phyloP scores from a whole-genome alignment of 2,329 filamentous ascomycete species.

The Tetracladium maxilliforme region DNA sequence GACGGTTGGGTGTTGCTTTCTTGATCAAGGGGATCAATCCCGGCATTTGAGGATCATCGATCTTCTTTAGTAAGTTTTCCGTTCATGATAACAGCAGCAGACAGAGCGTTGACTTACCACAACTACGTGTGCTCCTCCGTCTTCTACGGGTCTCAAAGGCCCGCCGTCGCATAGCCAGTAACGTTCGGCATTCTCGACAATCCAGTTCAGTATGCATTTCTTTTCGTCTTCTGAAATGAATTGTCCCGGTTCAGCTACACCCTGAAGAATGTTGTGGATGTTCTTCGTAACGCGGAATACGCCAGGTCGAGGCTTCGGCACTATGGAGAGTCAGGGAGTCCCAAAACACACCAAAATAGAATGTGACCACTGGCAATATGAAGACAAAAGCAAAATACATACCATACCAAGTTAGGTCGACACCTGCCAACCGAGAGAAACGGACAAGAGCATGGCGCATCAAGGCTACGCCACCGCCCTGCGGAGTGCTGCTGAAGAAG shows the following conservation, averaged over 20 bases:
- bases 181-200: conserved; percentile 54
- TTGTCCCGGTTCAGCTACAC: conserved; percentile 51
- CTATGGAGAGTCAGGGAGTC: conserved; percentile 18
- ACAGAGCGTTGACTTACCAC: conserved; percentile 28
- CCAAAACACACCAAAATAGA: conserved; percentile 59
- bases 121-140: conserved; percentile 64
- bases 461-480: conserved; percentile 49
- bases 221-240: conserved; percentile 50
- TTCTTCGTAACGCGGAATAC: conserved; percentile 78
- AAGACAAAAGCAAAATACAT: conserved; percentile 58
- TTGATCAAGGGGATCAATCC: conserved; percentile 65
- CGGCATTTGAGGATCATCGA: conserved; percentile 80
- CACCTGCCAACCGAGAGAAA: conserved; percentile 49
- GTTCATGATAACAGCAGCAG: neutral
- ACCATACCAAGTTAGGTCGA: conserved; percentile 61
- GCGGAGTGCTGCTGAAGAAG: conserved; percentile 50
- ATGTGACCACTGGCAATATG: conserved; percentile 49
- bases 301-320: conserved; percentile 65
- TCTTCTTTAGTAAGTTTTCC: conserved; percentile 18
- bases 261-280: conserved; percentile 79
- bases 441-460: conserved; percentile 58
- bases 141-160: conserved; percentile 44
- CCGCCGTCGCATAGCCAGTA: conserved; percentile 61
- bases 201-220: conserved; percentile 53
- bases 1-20: conserved; percentile 51